Evolutionary conservation across 169 alveolate species (phyloP).

Genomic region (Eimeria necatrix): DNA sequence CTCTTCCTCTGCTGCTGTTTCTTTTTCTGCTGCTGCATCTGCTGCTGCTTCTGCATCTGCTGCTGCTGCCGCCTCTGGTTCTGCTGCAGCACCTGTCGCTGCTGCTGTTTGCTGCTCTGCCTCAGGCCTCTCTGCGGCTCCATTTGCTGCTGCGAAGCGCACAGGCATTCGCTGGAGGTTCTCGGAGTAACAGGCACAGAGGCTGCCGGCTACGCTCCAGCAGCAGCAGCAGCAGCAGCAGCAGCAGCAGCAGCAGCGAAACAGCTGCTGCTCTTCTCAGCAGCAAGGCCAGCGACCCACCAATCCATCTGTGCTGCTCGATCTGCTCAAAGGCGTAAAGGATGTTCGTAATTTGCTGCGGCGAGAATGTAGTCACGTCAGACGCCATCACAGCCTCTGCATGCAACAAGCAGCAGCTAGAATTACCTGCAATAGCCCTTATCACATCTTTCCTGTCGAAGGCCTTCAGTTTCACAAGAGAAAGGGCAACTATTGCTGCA

Average conservation of each 20-base stretch:
- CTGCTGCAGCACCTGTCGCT: neutral
- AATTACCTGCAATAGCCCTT: neutral
- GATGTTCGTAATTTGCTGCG: neutral
- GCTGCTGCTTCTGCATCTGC: neutral
- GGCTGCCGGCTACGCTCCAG: neutral
- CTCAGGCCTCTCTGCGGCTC: neutral
- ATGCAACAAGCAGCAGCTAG: conserved; percentile 15
- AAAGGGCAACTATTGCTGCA: conserved; percentile 22
- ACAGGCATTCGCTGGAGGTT: neutral
- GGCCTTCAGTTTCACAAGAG: neutral
- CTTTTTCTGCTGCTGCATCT: conserved; percentile 1
- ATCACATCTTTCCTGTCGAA: conserved; percentile 18
- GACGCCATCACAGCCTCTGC: neutral
- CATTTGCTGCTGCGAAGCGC: neutral
- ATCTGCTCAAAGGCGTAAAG: conserved; percentile 12
- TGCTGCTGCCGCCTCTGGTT: neutral
- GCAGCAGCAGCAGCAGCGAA: conserved; percentile 51
- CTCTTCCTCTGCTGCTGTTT: neutral
- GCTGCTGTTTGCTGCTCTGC: neutral
- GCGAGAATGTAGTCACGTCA: neutral
- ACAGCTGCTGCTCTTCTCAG: neutral
- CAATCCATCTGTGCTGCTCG: neutral
- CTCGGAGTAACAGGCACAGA: neutral
- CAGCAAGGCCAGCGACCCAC: neutral
- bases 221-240: conserved; percentile 63